A percentile compares a stretch with the other conserved stretches of the same genome.
Conservation (phyloP, 1,284 basidiomycete genomes). For the Naganishia sp. region DNA sequence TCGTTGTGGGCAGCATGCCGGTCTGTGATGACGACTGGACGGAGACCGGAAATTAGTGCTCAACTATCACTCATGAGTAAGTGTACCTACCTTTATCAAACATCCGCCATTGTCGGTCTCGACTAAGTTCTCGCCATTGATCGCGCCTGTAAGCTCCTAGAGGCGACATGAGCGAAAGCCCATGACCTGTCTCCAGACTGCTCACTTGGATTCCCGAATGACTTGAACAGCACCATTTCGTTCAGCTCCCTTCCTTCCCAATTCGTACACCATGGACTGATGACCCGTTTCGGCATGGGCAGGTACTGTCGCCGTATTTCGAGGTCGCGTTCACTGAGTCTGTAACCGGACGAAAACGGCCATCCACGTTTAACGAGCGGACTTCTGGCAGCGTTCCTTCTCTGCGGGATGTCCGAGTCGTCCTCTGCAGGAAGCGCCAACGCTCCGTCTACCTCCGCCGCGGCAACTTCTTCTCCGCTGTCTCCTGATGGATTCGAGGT, state of each 20-base stretch:
- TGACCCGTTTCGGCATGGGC: slow-evolving; percentile 12
- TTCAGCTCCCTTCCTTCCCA: slow-evolving; percentile 31
- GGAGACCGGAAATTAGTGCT: slow-evolving; percentile 37
- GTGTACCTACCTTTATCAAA: slow-evolving; percentile 20
- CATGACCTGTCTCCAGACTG: background rate
- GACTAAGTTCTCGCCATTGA: slow-evolving; percentile 19
- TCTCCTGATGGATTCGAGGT: background rate
- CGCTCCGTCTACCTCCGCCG: background rate
- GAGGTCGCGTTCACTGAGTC: slow-evolving; percentile 8
- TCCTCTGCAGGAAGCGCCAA: slow-evolving; percentile 6
- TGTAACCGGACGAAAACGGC: slow-evolving; percentile 21
- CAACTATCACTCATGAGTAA: slow-evolving; percentile 26
- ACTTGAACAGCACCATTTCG: slow-evolving; percentile 25
- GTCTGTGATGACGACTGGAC: slow-evolving; percentile 40
- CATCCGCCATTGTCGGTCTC: slow-evolving; percentile 28
- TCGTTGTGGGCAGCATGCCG: slow-evolving; percentile 41
- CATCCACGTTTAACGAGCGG: slow-evolving; percentile 5
- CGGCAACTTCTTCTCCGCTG: too few species aligned
- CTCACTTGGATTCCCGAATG: slow-evolving; percentile 27
- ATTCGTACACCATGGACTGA: slow-evolving; percentile 28
- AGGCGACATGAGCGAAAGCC: background rate
- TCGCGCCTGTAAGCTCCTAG: slow-evolving; percentile 17
- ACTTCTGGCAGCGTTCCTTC: background rate
- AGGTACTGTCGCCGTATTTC: slow-evolving; percentile 19
- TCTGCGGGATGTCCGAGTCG: background rate